phyloP scores from a whole-genome alignment of 306 rosid species.

The Dryas alaskensis region DNA sequence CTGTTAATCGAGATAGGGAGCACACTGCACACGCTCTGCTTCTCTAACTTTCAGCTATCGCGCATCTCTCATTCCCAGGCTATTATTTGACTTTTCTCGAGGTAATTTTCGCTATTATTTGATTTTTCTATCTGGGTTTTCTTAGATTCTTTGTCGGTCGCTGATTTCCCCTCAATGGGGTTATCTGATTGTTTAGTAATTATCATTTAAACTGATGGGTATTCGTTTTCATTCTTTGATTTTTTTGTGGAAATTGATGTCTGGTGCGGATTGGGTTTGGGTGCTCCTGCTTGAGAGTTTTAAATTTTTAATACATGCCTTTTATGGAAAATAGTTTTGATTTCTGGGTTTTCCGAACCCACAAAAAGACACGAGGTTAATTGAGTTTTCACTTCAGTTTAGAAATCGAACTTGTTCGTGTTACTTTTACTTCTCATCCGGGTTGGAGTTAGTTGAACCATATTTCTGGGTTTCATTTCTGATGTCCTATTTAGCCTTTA shows the following conservation, averaged over 20 bases:
- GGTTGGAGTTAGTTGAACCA: neutral
- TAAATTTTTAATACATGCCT: neutral
- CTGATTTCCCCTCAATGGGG: neutral
- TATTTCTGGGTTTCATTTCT: neutral
- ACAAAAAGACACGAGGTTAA: neutral
- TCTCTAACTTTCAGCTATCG: conserved; percentile 2
- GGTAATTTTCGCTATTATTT: neutral
- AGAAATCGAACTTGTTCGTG: neutral
- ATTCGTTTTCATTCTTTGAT: neutral
- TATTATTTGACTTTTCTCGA: neutral
- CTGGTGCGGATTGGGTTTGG: neutral
- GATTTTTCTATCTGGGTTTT: neutral
- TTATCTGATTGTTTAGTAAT: neutral
- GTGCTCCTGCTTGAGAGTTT: neutral
- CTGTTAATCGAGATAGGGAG: neutral
- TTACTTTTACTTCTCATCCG: neutral
- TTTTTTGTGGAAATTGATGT: neutral
- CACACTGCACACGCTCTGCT: neutral
- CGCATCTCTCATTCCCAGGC: neutral
- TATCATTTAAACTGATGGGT: neutral
- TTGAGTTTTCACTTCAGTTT: neutral
- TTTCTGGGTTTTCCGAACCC: conserved; percentile 1
- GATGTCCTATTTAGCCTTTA: neutral
- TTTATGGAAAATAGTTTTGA: neutral
- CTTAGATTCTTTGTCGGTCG: neutral